A percentile compares a stretch with the other conserved stretches of the same genome.
Evolutionary conservation across 2,329 filamentous ascomycete genomes (phyloP).

Genomic region (Aspergillus fructus): DNA sequence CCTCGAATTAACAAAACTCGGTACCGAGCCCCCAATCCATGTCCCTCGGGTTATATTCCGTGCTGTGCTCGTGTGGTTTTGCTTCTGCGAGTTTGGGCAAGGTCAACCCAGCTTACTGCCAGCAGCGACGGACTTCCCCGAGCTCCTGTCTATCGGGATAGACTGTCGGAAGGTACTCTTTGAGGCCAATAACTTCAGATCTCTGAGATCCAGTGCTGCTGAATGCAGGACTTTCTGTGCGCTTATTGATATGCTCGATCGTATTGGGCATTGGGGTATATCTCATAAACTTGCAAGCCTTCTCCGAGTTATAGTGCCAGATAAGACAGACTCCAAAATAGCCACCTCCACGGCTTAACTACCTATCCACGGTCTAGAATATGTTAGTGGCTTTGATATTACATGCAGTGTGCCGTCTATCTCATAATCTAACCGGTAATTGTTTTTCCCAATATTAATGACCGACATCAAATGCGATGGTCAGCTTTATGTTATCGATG

Average conservation of each 20-base stretch:
- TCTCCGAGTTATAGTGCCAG: not conserved
- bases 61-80: slow-evolving; percentile 24
- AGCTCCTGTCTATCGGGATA: not conserved
- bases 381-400: no score
- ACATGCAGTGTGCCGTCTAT: no score
- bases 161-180: not conserved
- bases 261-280: slow-evolving; percentile 4
- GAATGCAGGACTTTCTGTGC: not conserved
- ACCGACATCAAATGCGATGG: no score
- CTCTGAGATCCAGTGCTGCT: not conserved
- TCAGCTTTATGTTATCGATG: no score
- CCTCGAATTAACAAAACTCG: slow-evolving; percentile 21
- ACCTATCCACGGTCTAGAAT: no score
- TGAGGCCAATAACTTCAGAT: not conserved
- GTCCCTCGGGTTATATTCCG: slow-evolving; percentile 24
- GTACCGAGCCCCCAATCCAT: slow-evolving; percentile 25
- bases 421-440: no score
- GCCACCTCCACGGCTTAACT: no score
- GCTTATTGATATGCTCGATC: not conserved
- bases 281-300: not conserved
- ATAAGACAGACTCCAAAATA: no score
- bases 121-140: not conserved
- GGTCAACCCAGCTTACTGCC: not conserved
- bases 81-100: slow-evolving; percentile 11
- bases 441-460: no score